Percentiles rank a stretch among this genome's conserved stretches.
Evolutionary conservation across 208 protist species (phyloP).

Genomic region (Trypanosoma theileri): DNA sequence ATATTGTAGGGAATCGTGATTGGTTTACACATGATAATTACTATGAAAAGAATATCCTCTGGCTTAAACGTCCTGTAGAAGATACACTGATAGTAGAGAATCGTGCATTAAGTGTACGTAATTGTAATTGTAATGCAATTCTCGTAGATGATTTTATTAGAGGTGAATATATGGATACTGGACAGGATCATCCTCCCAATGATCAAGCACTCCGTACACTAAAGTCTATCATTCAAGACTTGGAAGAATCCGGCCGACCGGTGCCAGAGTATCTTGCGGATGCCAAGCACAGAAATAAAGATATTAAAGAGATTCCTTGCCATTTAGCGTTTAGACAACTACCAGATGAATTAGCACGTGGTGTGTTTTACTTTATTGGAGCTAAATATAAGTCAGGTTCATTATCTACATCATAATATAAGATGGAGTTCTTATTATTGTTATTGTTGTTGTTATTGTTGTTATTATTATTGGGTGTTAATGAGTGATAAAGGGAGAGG

Average conservation of each 20-base stretch:
- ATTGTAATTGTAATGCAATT: constrained; percentile 87
- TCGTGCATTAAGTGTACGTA: constrained; percentile 72
- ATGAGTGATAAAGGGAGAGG: no score
- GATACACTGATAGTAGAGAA: constrained; percentile 89
- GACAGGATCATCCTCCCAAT: constrained; percentile 76
- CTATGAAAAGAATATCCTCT: constrained; percentile 89
- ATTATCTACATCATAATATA: no score
- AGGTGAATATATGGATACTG: constrained; percentile 89
- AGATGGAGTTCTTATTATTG: no score
- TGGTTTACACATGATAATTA: constrained; percentile 86
- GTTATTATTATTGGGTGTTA: no score
- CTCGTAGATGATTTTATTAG: constrained; percentile 90
- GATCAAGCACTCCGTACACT: constrained; percentile 77
- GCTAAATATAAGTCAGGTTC: constrained; percentile 51
- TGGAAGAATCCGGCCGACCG: constrained; percentile 56
- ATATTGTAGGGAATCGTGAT: constrained; percentile 58
- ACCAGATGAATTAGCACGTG: constrained; percentile 83
- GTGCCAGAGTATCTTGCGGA: constrained; percentile 81
- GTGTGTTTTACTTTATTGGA: constrained; percentile 86
- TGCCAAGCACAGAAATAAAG: constrained; percentile 39
- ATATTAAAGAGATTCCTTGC: constrained; percentile 86
- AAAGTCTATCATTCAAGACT: constrained; percentile 68
- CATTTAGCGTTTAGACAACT: constrained; percentile 83
- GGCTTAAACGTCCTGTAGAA: constrained; percentile 78
- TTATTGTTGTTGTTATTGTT: constrained; percentile 4